phyloP scores from a whole-genome alignment of 2,329 filamentous ascomycete species.

The Ascosphaera apis region DNA sequence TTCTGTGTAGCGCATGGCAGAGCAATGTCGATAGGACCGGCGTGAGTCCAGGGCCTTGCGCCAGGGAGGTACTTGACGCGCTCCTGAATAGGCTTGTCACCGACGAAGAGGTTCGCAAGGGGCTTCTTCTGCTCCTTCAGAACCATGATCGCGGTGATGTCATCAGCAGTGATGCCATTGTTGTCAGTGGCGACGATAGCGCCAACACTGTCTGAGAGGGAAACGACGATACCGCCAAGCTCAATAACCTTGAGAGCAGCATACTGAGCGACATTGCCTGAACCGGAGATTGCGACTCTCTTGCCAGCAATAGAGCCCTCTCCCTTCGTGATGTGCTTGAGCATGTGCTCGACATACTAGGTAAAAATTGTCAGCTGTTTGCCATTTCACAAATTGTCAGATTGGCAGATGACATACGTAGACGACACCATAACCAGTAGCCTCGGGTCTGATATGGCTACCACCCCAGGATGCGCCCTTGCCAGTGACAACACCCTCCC shows the following conservation, averaged over 20 bases:
- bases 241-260: conserved; percentile 91
- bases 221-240: conserved; percentile 79
- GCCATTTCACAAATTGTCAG: not conserved
- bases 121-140: conserved; percentile 76
- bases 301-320: conserved; percentile 74
- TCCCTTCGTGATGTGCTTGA: conserved; percentile 55
- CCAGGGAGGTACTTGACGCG: conserved; percentile 73
- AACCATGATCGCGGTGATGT: conserved; percentile 54
- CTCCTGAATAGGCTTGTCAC: conserved; percentile 29
- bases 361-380: conserved; percentile 3
- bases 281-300: conserved; percentile 85
- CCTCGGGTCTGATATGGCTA: conserved; percentile 81
- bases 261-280: conserved; percentile 95
- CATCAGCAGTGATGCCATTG: conserved; percentile 51
- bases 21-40: conserved; percentile 71
- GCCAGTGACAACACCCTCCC: conserved; percentile 89
- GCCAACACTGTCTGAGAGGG: conserved; percentile 82
- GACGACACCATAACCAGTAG: conserved; percentile 86
- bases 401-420: conserved; percentile 33
- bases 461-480: conserved; percentile 91
- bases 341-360: conserved; percentile 81
- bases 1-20: conserved; percentile 93
- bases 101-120: conserved; percentile 46
- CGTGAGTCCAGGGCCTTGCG: conserved; percentile 75
- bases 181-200: conserved; percentile 44